Base-by-base conservation (phyloP, 495 filamentous ascomycete species). In the Stereocaulon alpinum region DNA sequence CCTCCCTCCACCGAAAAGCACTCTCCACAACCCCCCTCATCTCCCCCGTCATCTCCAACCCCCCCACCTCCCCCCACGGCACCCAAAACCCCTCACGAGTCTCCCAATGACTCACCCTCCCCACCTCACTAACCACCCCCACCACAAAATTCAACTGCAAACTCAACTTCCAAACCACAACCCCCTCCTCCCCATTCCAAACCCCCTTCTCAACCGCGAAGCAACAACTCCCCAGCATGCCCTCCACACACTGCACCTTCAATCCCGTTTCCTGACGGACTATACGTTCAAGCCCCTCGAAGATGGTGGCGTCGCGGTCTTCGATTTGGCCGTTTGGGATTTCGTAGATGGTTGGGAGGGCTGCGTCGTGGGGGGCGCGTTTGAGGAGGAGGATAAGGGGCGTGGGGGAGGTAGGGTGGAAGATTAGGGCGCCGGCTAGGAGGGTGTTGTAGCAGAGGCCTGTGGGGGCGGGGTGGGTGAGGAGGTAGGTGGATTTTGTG, bases 291-390 rank as follows among this genome's bases (percentile, higher is more conserved):
- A 64, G 9, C 0, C 27, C 43, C 22, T 50, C 18, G 3, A 43
- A 11, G 14, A 64, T 57, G 9, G 29, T 62, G 15, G 6, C 2
- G 40, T 61, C 62, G 0, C 11, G 40, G 5, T 56, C 29, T 12
- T 52, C 59, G 11, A 57, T 52, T 30, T 62, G 56, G 0, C 62
- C 60, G 22, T 49, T 29, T 1, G 62, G 59, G 10, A 64, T 51
- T 15, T 56, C 62, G 24, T 48, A 64, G 9, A 40, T 20, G 15
- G 51, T 34, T 5, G 51, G 42, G 29, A 50, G 57, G 0, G 32
- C 18, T 32, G 18, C 30, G 6, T 64, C 62, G 10, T 62, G 42
- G 20, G 62, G 37, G 14, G 59, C 51, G 42, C 59, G 51, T 57
- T 64, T 62, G 41, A 64, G 49, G 4, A 64, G 49, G 0, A 64